A percentile compares a stretch with the other conserved stretches of the same genome.
phyloP scores from a whole-genome alignment of 306 rosid species.

The Morella rubra region DNA sequence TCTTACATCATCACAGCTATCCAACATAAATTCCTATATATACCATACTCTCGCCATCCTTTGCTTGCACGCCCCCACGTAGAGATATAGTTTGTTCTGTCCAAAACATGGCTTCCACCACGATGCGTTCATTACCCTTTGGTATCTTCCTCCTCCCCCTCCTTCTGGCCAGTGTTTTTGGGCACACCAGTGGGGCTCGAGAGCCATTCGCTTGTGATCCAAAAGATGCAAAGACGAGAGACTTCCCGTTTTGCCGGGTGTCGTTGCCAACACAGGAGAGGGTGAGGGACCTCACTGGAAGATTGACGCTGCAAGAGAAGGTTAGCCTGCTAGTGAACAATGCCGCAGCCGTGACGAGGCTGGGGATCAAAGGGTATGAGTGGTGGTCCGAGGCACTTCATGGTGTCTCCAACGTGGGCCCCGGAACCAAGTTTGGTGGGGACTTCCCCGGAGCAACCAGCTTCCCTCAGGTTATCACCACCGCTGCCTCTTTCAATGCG shows the following conservation, averaged over 20 bases:
- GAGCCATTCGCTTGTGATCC: conserved; percentile 79
- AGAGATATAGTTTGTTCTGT: not conserved
- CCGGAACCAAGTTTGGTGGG: conserved; percentile 64
- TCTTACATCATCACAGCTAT: conserved; percentile 4
- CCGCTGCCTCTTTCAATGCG: conserved; percentile 89
- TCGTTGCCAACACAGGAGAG: conserved; percentile 43
- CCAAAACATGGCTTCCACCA: conserved; percentile 36
- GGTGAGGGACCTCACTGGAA: conserved; percentile 68
- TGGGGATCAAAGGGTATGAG: conserved; percentile 78
- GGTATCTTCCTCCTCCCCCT: conserved; percentile 4
- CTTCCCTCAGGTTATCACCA: conserved; percentile 94
- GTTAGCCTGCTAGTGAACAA: conserved; percentile 56
- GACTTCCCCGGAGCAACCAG: conserved; percentile 76
- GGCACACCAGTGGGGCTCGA: conserved; percentile 30
- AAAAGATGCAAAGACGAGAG: conserved; percentile 34
- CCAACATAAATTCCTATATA: conserved; percentile 13
- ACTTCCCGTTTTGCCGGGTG: conserved; percentile 48
- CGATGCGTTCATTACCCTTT: not conserved
- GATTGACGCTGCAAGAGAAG: conserved; percentile 77
- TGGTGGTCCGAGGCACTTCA: conserved; percentile 99
- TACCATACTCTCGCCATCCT: conserved; percentile 20
- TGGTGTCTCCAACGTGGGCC: conserved; percentile 90
- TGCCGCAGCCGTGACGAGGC: conserved; percentile 67
- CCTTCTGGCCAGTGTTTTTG: not conserved
- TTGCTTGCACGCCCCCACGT: not conserved